Base-by-base conservation (phyloP, 306 rosid genomes). In the Vachellia collinsii region DNA sequence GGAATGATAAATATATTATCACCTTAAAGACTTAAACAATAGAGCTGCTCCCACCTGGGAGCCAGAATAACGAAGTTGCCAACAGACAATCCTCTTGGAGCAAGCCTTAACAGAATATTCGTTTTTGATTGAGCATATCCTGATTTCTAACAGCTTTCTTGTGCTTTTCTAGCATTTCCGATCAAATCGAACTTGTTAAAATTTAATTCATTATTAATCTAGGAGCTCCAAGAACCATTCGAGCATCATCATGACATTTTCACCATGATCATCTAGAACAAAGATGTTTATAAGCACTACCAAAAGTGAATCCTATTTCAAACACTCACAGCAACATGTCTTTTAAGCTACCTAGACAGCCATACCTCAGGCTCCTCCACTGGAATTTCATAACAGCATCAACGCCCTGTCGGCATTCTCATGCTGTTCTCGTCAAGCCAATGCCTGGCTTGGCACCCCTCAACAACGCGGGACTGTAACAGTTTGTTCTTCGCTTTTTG, bases 381-480 rank as follows among this genome's bases (percentile, higher is more conserved):
- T 3, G 0, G 59, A 51, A 51, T 51, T 17, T 51, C 3, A 7
- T 16, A 51, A 19, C 59, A 51, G 3, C 59, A 51, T 51, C 59
- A 16, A 17, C 59, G 5, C 22, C 9, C 8, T 51, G 9, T 51
- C 59, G 22, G 1, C 59, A 29, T 29, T 29, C 34, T 29, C 34
- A 29, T 29, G 34, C 34, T 29, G 3, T 51, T 51, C 59, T 51
- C 59, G 6, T 51, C 22, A 51, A 51, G 23, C 59, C 59, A 51
- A 51, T 51, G 87, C 81, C 88, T 46, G 1, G 50, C 16, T 46
- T 3, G 16, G 50, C 14, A 13, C 11, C 11, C 50, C 50, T 46
- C 50, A 11, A 46, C 14, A 11, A 43, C 46, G 8, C 46, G 46
- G 46, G 46, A 43, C 46, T 43, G 10, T 10, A 11, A 48, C 13